Evolutionary conservation across 306 rosid species (phyloP).

Genomic region (Inga leiocalycina): DNA sequence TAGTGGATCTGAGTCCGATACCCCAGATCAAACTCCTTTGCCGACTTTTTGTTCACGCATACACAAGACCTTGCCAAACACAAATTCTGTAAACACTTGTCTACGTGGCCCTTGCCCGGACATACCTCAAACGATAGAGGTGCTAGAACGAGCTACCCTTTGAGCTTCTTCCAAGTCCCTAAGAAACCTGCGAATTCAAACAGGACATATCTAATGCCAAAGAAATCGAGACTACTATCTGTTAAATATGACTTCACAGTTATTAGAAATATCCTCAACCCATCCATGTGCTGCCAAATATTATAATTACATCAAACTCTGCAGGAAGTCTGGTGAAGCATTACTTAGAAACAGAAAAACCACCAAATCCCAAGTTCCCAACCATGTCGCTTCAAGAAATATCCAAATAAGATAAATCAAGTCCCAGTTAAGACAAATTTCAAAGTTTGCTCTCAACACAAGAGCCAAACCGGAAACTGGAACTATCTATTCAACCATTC

Average conservation of each 20-base stretch:
- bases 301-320: constrained; percentile 15
- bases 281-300: constrained; percentile 18
- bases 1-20: constrained; percentile 28
- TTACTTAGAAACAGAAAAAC: not conserved
- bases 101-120: constrained; percentile 30
- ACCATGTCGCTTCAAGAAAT: constrained; percentile 12
- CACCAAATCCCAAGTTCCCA: not conserved
- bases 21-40: constrained; percentile 33
- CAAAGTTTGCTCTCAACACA: not conserved
- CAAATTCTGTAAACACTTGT: constrained; percentile 17
- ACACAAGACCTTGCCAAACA: constrained; percentile 8
- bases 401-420: constrained; percentile 5
- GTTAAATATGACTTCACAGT: not conserved
- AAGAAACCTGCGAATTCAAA: constrained; percentile 64
- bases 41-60: constrained; percentile 27
- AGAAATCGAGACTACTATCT: not conserved
- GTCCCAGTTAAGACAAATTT: constrained; percentile 25
- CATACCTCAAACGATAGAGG: constrained; percentile 48
- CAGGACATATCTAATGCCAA: not conserved
- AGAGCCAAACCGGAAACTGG: constrained; percentile 22
- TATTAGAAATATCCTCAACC: constrained; percentile 23
- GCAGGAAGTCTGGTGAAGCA: not conserved
- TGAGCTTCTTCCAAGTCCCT: constrained; percentile 98
- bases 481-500: constrained; percentile 6
- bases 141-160: constrained; percentile 69